Base-by-base conservation (phyloP, 1,139 yeast genomes). In the Zygosaccharomyces pseudobailii region DNA sequence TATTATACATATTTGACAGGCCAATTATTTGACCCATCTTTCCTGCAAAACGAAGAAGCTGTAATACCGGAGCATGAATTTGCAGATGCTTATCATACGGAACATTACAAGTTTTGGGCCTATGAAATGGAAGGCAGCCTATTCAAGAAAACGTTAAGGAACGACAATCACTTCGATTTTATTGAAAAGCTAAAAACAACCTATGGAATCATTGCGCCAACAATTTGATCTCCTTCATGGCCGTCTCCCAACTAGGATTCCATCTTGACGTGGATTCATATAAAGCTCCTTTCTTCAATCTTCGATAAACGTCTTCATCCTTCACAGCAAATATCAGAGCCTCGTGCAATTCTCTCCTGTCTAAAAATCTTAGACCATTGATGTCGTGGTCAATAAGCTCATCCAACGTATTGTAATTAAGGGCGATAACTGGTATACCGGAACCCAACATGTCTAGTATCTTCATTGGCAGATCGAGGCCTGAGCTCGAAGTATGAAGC, bases 401-500 rank as follows among this genome's bases (percentile, higher is more conserved):
- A 7, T 70, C 70, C 21, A 86, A 74, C 6, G 96, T 94, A 0
- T 85, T 82, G 63, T 87, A 92, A 35, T 74, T 71, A 47, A 90
- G 71, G 0, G 96, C 80, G 3, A 90, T 72, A 0, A 89, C 97
- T 1, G 98, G 99, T 6, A 92, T 72, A 0, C 98, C 98, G 54
- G 95, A 87, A 0, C 98, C 98, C 72, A 90, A 90, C 77, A 92
- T 83, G 62, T 92, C 99, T 6, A 92, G 84, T 36, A 92, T 87
- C 66, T 94, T 94, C 99, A 94, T 94, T 0, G 99, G 99, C 49
- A 94, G 72, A 62, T 94, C 99, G 51, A 87, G 74, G 0, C 99
- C 98, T 46, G 95, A 85, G 33, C 95, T 86, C 0, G 97, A 89
- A 4, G 84, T 79, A 66, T 94, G 99, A 49, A 94, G 71, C 0